Base-by-base conservation (phyloP, 1,284 basidiomycete species). In the Sporisorium scitamineum region DNA sequence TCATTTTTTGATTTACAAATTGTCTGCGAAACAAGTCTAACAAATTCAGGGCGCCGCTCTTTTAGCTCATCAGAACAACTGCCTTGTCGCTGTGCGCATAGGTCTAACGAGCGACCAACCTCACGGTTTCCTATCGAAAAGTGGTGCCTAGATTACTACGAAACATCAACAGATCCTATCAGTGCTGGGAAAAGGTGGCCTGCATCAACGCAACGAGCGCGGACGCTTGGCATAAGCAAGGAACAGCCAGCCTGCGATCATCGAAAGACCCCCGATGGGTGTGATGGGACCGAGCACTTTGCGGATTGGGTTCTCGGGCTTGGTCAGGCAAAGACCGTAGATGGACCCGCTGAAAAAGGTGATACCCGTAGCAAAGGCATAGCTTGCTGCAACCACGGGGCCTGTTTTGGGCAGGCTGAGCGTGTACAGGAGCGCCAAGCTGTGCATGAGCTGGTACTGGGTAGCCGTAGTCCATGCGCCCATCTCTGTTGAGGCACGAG, bases 291-390 rank as follows among this genome's bases (percentile, higher is more conserved):
- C 83, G 5, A 83, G 70, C 10, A 82, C 11, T 56, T 81, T 81
- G 50, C 82, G 80, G 32, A 81, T 60, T 11, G 68, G 55, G 58
- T 73, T 70, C 18, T 77, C 80, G 24, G 76, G 64, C 53, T 77
- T 72, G 37, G 82, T 78, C 27, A 82, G 58, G 68, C 82, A 83
- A 16, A 83, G 70, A 2, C 76, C 80, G 42, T 84, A 84, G 70
- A 84, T 84, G 10, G 76, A 76, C 37, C 80, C 82, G 54, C 78
- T 78, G 70, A 84, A 84, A 61, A 83, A 70, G 51, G 80, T 76
- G 60, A 84, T 84, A 47, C 83, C 83, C 10, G 80, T 68, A 10
- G 78, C 61, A 44, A 83, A 79, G 2, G 79, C 79, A 42, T 76
- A 77, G 61, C 75, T 65, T 3, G 79, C 80, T 41, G 78, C 60